These are phyloP conservation scores for Boletus eberwhitei DNA, from an alignment of 768 basidiomycete species.

Conservation along the genomic window DNA sequence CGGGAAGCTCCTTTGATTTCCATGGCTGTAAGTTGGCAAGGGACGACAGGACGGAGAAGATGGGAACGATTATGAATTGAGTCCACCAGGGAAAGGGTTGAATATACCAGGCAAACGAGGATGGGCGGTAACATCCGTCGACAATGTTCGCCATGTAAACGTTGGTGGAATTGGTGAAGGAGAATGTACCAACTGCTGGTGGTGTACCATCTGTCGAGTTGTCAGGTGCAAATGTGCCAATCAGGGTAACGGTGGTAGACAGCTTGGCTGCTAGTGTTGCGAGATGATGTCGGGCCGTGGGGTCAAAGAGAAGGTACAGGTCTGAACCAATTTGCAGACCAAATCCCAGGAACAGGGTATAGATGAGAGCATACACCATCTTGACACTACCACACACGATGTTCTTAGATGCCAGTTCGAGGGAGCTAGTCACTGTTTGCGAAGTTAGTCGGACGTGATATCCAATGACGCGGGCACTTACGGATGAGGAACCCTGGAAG, in stretches of 20 bases:
- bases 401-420: constrained; percentile 83
- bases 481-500: constrained; percentile 86
- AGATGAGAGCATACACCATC: constrained; percentile 87
- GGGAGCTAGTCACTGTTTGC: constrained; percentile 66
- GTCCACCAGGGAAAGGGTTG: constrained; percentile 80
- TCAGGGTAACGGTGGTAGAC: constrained; percentile 46
- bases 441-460: constrained; percentile 4
- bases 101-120: constrained; percentile 69
- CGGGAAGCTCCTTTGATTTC: constrained; percentile 63
- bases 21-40: constrained; percentile 78
- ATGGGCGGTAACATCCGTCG: constrained; percentile 70
- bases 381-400: constrained; percentile 82
- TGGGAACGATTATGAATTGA: constrained; percentile 69
- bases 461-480: constrained; percentile 33
- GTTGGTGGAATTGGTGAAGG: constrained; percentile 55
- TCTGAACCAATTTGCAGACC: constrained; percentile 83
- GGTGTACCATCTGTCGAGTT: constrained; percentile 40
- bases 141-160: constrained; percentile 45
- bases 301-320: constrained; percentile 71
- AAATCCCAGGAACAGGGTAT: constrained; percentile 81
- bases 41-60: constrained; percentile 69
- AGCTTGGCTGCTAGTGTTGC: constrained; percentile 51
- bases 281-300: constrained; percentile 48
- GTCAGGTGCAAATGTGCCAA: constrained; percentile 69
- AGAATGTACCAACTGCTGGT: constrained; percentile 60